These are phyloP conservation scores for Peronospora destructor DNA, from an alignment of 352 stramenopile species.

Conservation along the genomic window DNA sequence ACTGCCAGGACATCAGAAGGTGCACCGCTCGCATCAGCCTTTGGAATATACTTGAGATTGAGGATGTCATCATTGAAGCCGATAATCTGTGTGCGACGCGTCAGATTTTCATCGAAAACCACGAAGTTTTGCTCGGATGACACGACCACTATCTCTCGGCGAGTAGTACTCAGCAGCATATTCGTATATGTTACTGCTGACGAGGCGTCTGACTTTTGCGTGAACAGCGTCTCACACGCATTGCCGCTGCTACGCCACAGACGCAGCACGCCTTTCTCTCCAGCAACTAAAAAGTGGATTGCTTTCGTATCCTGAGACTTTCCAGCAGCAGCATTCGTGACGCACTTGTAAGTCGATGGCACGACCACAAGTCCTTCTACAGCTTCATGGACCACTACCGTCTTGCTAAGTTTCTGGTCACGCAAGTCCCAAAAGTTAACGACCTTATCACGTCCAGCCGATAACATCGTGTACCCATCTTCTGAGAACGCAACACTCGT, in stretches of 20 bases:
- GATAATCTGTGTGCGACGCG: slow-evolving; percentile 73
- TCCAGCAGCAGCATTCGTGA: slow-evolving; percentile 15
- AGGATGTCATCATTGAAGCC: slow-evolving; percentile 97
- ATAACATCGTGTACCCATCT: slow-evolving; percentile 82
- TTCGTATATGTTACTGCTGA: slow-evolving; percentile 44
- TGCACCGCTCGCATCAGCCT: slow-evolving; percentile 36
- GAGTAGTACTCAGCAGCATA: slow-evolving; percentile 44
- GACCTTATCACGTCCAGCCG: slow-evolving; percentile 89
- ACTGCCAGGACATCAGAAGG: slow-evolving; percentile 83
- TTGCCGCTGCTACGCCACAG: slow-evolving; percentile 48
- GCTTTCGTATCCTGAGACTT: slow-evolving; percentile 42
- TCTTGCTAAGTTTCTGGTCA: slow-evolving; percentile 83
- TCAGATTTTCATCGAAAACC: slow-evolving; percentile 66
- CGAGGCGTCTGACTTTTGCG: slow-evolving; percentile 30
- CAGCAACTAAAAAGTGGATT: slow-evolving; percentile 89
- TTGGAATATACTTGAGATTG: slow-evolving; percentile 92
- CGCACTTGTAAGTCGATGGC: slow-evolving; percentile 50
- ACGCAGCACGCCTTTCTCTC: slow-evolving; percentile 86
- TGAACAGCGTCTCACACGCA: slow-evolving; percentile 41
- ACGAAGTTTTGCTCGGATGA: slow-evolving; percentile 85
- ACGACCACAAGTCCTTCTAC: slow-evolving; percentile 92
- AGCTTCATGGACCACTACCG: slow-evolving; percentile 91
- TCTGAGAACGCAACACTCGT: slow-evolving; percentile 89
- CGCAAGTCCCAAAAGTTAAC: slow-evolving; percentile 88
- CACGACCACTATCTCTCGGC: slow-evolving; percentile 68